phyloP scores from a whole-genome alignment of 2,329 filamentous ascomycete species.

The Pyrenophora tritici-repentis region DNA sequence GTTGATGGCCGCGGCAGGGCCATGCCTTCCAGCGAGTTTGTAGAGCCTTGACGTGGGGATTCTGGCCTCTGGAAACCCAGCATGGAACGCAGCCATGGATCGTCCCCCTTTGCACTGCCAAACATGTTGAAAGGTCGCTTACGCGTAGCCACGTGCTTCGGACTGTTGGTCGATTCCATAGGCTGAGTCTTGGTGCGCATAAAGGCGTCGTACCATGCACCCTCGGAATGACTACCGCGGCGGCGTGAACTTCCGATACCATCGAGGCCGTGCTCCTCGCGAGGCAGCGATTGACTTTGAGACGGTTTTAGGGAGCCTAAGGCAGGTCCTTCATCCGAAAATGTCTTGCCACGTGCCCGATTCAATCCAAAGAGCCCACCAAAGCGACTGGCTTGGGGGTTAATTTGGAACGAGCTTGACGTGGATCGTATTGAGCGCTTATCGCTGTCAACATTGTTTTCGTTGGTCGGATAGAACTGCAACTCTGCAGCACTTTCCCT shows the following conservation, averaged over 20 bases:
- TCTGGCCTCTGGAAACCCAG: slow-evolving; percentile 48
- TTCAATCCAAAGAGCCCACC: slow-evolving; percentile 65
- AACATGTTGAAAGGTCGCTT: slow-evolving; percentile 58
- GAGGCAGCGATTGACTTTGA: slow-evolving; percentile 79
- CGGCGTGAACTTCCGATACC: slow-evolving; percentile 56
- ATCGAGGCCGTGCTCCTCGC: slow-evolving; percentile 57
- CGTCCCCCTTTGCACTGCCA: slow-evolving; percentile 57
- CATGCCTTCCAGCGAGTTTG: slow-evolving; percentile 58
- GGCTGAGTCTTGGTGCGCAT: slow-evolving; percentile 48
- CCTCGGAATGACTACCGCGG: slow-evolving; percentile 59
- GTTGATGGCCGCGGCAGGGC: slow-evolving; percentile 46
- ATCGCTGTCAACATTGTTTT: slow-evolving; percentile 52
- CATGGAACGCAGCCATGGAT: slow-evolving; percentile 53
- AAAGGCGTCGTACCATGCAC: slow-evolving; percentile 61
- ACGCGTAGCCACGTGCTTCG: slow-evolving; percentile 47
- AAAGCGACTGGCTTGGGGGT: slow-evolving; percentile 58
- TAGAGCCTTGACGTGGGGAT: slow-evolving; percentile 69
- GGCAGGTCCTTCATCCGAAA: slow-evolving; percentile 65
- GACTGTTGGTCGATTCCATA: slow-evolving; percentile 38
- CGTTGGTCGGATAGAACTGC: slow-evolving; percentile 46
- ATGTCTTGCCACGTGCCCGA: slow-evolving; percentile 64
- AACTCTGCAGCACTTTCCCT: slow-evolving; percentile 53
- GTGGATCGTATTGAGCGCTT: slow-evolving; percentile 53
- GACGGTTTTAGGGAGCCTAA: slow-evolving; percentile 71
- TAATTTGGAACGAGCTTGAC: slow-evolving; percentile 56